Conservation (phyloP, 495 filamentous ascomycete species). For the Hypoxylon perforatum region DNA sequence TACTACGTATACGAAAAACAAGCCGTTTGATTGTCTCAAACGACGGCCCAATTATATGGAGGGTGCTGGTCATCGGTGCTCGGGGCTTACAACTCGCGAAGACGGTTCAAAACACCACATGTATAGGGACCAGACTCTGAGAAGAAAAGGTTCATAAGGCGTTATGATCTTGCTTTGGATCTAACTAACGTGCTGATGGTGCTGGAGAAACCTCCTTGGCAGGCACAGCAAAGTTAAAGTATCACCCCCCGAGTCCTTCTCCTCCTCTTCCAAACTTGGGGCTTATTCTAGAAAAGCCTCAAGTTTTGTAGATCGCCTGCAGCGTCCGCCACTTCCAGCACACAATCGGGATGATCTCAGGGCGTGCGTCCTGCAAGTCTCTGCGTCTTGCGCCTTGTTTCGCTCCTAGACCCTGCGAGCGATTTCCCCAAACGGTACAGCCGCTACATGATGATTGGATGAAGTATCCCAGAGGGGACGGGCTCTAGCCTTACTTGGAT, state of each 20-base stretch:
- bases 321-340: conserved; percentile 3
- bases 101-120: no score
- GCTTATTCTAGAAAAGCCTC: conserved; percentile 21
- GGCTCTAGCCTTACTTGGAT: conserved; percentile 27
- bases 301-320: conserved; percentile 18
- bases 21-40: no score
- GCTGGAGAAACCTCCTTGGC: conserved; percentile 32
- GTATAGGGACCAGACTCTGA: conserved; percentile 9
- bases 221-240: conserved; percentile 20
- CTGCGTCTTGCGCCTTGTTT: conserved; percentile 16
- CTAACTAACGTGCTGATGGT: conserved; percentile 16
- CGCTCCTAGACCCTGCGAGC: conserved; percentile 3
- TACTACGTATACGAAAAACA: no score
- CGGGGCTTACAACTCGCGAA: neutral
- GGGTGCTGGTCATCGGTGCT: no score
- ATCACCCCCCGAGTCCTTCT: neutral
- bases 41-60: no score
- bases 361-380: neutral
- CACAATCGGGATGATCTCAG: conserved; percentile 25
- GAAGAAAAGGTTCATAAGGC: conserved; percentile 16
- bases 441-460: conserved; percentile 34
- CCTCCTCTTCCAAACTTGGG: neutral
- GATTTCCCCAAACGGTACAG: conserved; percentile 39
- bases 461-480: neutral
- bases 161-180: conserved; percentile 34